Evolutionary conservation across 768 basidiomycete genomes (phyloP).

Genomic region (Boletus reticuloceps): DNA sequence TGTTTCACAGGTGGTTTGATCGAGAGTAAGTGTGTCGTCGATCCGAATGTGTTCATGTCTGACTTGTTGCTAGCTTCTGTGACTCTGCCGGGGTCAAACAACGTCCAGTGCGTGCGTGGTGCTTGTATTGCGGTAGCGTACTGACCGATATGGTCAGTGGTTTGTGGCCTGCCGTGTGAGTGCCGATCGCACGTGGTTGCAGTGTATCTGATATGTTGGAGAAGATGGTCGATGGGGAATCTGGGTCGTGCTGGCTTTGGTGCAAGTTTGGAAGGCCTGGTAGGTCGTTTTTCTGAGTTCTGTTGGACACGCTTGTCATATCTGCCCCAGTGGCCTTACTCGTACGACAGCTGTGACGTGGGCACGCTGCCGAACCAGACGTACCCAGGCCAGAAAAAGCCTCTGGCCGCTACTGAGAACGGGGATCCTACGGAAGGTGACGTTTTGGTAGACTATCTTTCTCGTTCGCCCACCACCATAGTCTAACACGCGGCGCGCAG

Average conservation of each 20-base stretch:
- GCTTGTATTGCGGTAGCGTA: background rate
- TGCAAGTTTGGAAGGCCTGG: constrained; percentile 60
- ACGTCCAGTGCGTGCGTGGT: constrained; percentile 28
- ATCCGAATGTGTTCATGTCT: background rate
- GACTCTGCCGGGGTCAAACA: constrained; percentile 41
- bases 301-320: background rate
- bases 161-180: constrained; percentile 49
- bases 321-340: constrained; percentile 45
- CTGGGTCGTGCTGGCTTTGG: constrained; percentile 51
- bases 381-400: constrained; percentile 40
- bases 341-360: constrained; percentile 66
- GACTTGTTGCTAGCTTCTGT: constrained; percentile 31
- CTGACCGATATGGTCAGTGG: constrained; percentile 29
- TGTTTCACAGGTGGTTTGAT: constrained; percentile 81
- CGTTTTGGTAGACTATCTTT: constrained; percentile 19
- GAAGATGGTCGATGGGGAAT: constrained; percentile 57
- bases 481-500: constrained; percentile 8
- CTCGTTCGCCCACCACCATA: background rate
- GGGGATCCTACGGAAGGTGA: constrained; percentile 36
- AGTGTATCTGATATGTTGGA: constrained; percentile 4
- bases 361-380: constrained; percentile 81
- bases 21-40: constrained; percentile 34
- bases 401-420: constrained; percentile 40
- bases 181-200: background rate
- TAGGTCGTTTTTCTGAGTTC: constrained; percentile 31